Conservation (phyloP, 2,329 filamentous ascomycete genomes). For the Achaetomium macrosporum region DNA sequence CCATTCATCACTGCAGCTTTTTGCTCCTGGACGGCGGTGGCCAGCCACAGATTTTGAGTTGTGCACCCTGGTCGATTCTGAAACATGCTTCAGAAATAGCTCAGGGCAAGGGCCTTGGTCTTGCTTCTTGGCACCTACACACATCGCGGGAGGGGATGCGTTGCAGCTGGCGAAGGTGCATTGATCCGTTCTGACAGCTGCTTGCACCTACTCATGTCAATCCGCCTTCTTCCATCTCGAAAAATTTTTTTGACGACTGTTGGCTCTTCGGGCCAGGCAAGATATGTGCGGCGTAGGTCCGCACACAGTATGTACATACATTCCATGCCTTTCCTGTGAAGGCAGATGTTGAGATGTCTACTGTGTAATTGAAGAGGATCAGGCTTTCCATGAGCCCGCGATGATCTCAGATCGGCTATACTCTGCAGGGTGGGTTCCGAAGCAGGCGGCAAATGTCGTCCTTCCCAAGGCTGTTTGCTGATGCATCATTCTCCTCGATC, state of each 20-base stretch:
- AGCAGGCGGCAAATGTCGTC: background rate
- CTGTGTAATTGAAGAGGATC: background rate
- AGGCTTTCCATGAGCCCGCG: background rate
- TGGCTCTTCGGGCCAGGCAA: too few relatives aligned
- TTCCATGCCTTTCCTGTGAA: too few relatives aligned
- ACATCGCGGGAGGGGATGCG: background rate
- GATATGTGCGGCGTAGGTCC: too few relatives aligned
- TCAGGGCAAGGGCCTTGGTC: conserved; percentile 14
- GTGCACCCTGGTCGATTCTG: conserved; percentile 22
- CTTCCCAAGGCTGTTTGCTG: conserved; percentile 1
- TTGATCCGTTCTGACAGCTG: too few relatives aligned
- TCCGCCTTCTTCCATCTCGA: too few relatives aligned
- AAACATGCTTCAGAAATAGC: conserved; percentile 29
- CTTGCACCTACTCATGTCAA: too few relatives aligned
- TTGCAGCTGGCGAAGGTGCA: too few relatives aligned
- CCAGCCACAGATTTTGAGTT: conserved; percentile 21
- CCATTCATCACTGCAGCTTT: conserved; percentile 14
- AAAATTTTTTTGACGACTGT: too few relatives aligned
- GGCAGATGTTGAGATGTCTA: too few relatives aligned
- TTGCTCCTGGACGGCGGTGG: too few relatives aligned
- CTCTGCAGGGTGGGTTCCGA: background rate
- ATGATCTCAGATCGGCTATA: background rate
- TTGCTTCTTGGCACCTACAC: background rate
- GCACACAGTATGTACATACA: too few relatives aligned
- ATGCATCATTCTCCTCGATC: conserved; percentile 7